Evolutionary conservation across 23 red algal genomes (phyloP).

Genomic region (Rhodosorus marinus): DNA sequence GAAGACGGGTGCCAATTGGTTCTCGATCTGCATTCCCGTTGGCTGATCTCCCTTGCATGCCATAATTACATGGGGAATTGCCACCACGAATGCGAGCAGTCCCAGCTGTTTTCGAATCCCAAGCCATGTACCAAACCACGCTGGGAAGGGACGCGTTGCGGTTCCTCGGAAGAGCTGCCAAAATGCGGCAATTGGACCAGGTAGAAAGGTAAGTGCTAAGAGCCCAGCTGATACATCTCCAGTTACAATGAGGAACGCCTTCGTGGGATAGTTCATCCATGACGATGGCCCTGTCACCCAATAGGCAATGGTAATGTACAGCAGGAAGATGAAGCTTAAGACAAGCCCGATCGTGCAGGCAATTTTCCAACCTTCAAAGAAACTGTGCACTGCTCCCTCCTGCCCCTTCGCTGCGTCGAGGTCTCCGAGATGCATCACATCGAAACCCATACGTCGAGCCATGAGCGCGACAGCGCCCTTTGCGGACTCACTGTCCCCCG

Average conservation of each 20-base stretch:
- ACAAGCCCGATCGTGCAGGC: constrained; percentile 3
- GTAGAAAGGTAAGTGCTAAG: constrained; percentile 26
- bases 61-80: constrained; percentile 14
- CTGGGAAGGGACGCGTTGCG: not conserved
- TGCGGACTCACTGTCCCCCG: constrained; percentile 1
- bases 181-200: constrained; percentile 16
- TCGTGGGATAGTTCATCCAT: too few relatives aligned
- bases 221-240: constrained; percentile 18
- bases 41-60: too few relatives aligned
- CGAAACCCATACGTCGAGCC: constrained; percentile 2
- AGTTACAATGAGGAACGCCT: not conserved
- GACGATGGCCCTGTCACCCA: constrained; percentile 8
- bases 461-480: not conserved
- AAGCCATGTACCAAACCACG: constrained; percentile 21
- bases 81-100: constrained; percentile 19
- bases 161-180: constrained; percentile 1
- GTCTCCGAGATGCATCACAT: constrained; percentile 4
- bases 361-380: constrained; percentile 16
- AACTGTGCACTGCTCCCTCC: constrained; percentile 14
- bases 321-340: constrained; percentile 4
- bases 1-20: too few relatives aligned
- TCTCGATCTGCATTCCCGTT: too few relatives aligned
- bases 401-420: constrained; percentile 1
- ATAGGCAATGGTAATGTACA: constrained; percentile 3
- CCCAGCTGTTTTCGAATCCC: constrained; percentile 30